Evolutionary conservation across 805 yeast species (phyloP), one percentile per base, ranked within the genome.

Genomic region (Metschnikowia orientalis): DNA sequence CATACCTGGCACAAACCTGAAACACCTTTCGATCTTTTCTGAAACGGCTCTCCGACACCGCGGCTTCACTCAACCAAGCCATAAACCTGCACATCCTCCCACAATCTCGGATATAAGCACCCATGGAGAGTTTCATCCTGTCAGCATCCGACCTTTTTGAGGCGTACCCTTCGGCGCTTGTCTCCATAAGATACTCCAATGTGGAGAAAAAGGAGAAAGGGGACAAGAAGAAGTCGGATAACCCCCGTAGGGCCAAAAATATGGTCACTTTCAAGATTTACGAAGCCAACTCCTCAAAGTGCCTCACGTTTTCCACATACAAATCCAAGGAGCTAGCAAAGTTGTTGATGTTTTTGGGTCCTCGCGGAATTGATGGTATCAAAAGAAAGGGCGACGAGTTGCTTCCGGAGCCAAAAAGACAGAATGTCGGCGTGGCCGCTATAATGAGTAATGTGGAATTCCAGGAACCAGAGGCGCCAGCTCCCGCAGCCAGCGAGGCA

Each of bases 241-340:
- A 27, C 12, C 35, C 35, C 32, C 45, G 40, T 25, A 38, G 39
- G 34, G 50, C 67, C 43, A 35, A 63, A 42, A 48, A 61, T 37
- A 40, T 61, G 28, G 63, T 71, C 38, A 64, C 57, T 39, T 75
- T 82, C 54, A 84, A 81, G 51, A 69, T 82, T 0, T 79, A 59
- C 45, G 87, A 85, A 51, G 72, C 88, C 2, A 68, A 61, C 11
- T 63, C 76, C 11, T 89, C 89, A 6, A 67, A 77, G 24, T 69
- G 79, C 39, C 71, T 79, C 55, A 70, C 67, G 40, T 75, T 68
- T 51, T 67, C 63, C 38, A 77, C 90, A 1, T 61, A 63, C 41
- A 79, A 80, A 44, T 59, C 70, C 29, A 85, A 86, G 53, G 95
- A 87, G 54, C 71, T 88, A 27, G 77, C 85, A 15, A 71, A 89